Evolutionary conservation across 225 moss, liverwort and hornwort genomes (phyloP), one percentile per base, ranked within the genome.

Genomic region (Pseudoscleropodium purum): DNA sequence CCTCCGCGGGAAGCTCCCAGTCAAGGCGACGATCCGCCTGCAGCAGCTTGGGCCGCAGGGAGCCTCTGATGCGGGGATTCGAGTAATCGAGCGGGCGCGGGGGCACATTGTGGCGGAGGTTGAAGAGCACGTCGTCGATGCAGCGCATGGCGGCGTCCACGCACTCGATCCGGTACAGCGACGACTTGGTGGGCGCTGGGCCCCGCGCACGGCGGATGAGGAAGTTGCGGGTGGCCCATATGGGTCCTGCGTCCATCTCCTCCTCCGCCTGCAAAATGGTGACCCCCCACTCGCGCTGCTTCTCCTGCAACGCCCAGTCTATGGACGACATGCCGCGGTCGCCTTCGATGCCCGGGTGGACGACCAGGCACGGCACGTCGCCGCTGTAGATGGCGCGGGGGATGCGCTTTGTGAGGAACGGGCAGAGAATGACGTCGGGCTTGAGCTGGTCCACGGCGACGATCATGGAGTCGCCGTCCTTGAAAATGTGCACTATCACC

Each of bases 291-390:
- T 93, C 91, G 18, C 33, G 39, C 79, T 90, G 83, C 23, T 39
- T 43, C 39, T 92, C 87, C 2, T 84, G 85, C n/a, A 95, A 82
- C 45, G 93, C 94, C 95, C 95, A 95, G 86, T 94, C 95, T 45
- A 95, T 90, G 66, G 94, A 93, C 7, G 92, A 93, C 94, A 95
- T 95, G 60, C 95, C 95, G 17, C 95, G 95, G 60, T 95, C 95
- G 60, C 95, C 95, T 81, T 95, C 94, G 15, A 93, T 91, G 0
- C 95, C 95, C 5, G 95, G 95, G 86, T 95, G 95, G 62, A 95
- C 43, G 23, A 94, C 84, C 72, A 95, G 60, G 51, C 95, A 95
- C 17, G 95, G 95, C 60, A 93, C 92, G 5, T 29, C 37, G 0
- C 92, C 92, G 9, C 17, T 60, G 54, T 92, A 95, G 47, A 95